These are phyloP conservation scores for Hsuehochloa calcarea DNA, from an alignment of 176 grass and related monocot genomes.

Conservation along the genomic window DNA sequence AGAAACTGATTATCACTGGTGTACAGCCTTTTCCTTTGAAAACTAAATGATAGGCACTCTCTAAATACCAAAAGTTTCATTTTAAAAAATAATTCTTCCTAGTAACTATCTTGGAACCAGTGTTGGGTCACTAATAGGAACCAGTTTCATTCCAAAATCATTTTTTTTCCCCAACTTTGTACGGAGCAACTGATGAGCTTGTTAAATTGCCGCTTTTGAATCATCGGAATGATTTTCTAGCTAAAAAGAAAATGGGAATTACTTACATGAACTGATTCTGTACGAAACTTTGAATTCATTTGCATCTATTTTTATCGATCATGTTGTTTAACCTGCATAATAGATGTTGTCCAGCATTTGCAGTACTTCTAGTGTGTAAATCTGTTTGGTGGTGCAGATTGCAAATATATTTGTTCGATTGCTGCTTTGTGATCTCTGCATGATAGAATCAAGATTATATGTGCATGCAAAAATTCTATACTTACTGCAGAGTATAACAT, in stretches of 20 bases:
- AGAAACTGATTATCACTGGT: neutral
- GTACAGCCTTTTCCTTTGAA: neutral
- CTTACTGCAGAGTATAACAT: neutral
- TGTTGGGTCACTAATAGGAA: neutral
- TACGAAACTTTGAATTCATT: neutral
- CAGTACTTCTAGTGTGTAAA: constrained; percentile 7
- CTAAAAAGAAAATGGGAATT: neutral
- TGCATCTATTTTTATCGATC: neutral
- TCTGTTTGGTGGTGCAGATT: constrained; percentile 1
- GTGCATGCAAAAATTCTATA: neutral
- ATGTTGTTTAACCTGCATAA: constrained; percentile 1
- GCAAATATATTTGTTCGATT: constrained; percentile 7
- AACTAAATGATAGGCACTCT: neutral
- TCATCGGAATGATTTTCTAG: constrained; percentile 13
- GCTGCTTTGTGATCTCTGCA: neutral
- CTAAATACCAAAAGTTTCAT: neutral
- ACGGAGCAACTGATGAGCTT: neutral
- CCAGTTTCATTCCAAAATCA: neutral
- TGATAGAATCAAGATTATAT: constrained; percentile 5
- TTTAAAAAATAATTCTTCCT: neutral
- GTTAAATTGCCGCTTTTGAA: neutral
- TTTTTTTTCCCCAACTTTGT: constrained; percentile 19
- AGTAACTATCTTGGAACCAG: neutral
- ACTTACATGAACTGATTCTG: neutral
- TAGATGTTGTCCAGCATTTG: neutral